Evolutionary conservation across 352 stramenopile genomes (phyloP).

Genomic region (Halophytophthora batemanensis): DNA sequence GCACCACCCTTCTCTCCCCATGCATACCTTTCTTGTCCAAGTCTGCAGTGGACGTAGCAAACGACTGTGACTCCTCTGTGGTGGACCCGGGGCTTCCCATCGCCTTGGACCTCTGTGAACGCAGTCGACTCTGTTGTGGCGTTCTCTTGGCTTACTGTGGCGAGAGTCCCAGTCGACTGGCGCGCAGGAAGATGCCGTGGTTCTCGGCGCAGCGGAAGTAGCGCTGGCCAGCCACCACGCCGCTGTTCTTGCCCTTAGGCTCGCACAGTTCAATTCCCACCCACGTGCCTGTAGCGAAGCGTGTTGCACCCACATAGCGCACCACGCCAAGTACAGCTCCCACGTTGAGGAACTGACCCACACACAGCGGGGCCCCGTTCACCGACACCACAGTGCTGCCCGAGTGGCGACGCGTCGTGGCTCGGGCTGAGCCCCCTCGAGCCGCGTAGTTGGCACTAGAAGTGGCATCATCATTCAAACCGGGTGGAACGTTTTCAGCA

Average conservation of each 20-base stretch:
- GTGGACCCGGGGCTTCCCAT: too few relatives aligned
- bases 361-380: conserved; percentile 35
- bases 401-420: conserved; percentile 30
- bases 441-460: conserved; percentile 1
- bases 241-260: conserved; percentile 63
- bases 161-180: conserved; percentile 48
- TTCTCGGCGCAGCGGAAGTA: conserved; percentile 61
- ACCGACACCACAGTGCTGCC: conserved; percentile 44
- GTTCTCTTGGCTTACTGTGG: conserved; percentile 17
- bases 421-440: conserved; percentile 4
- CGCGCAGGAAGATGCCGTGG: conserved; percentile 71
- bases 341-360: conserved; percentile 59
- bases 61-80: too few relatives aligned
- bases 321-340: conserved; percentile 56
- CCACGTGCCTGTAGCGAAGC: conserved; percentile 64
- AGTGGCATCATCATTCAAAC: conserved; percentile 4
- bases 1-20: too few relatives aligned
- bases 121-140: too few relatives aligned
- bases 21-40: too few relatives aligned
- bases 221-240: conserved; percentile 46
- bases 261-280: conserved; percentile 68
- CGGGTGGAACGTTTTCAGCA: too few relatives aligned
- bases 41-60: too few relatives aligned
- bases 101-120: too few relatives aligned
- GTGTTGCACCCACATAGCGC: conserved; percentile 60